Evolutionary conservation across 139 green algal genomes (phyloP).

Genomic region (Volvox reticuliferus): DNA sequence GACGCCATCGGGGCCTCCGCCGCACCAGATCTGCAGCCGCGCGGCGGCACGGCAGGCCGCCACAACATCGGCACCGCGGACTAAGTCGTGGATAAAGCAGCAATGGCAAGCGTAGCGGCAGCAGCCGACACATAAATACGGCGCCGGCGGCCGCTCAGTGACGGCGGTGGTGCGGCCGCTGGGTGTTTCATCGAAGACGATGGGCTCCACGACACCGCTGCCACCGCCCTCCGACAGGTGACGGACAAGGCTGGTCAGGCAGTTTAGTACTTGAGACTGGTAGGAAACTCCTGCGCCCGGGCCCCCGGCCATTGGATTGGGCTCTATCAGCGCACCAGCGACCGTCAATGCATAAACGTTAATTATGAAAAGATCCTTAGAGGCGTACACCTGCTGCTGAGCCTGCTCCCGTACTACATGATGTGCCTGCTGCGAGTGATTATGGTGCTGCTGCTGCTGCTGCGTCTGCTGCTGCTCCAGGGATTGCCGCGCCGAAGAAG

Average conservation of each 20-base stretch:
- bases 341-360: conserved; percentile 35
- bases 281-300: not conserved
- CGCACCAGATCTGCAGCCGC: conserved; percentile 4
- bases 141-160: not conserved
- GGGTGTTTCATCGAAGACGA: conserved; percentile 32
- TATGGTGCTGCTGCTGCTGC: not conserved
- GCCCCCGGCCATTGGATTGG: not conserved
- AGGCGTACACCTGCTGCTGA: not conserved
- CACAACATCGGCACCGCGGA: conserved; percentile 41
- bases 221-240: conserved; percentile 50
- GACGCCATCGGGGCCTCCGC: conserved; percentile 48
- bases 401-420: not conserved
- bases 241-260: conserved; percentile 38
- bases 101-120: conserved; percentile 61
- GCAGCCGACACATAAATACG: conserved; percentile 40
- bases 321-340: not conserved
- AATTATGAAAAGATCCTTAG: conserved; percentile 52
- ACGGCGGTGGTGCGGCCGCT: not conserved
- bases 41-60: conserved; percentile 8
- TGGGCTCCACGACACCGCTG: not conserved
- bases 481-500: not conserved
- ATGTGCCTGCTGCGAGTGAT: not conserved
- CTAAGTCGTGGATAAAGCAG: conserved; percentile 52
- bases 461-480: conserved; percentile 26
- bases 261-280: not conserved